Percentiles rank a stretch among this genome's conserved stretches.
phyloP scores from a whole-genome alignment of 1,139 yeast species.

The Zygosaccharomyces sapae region DNA sequence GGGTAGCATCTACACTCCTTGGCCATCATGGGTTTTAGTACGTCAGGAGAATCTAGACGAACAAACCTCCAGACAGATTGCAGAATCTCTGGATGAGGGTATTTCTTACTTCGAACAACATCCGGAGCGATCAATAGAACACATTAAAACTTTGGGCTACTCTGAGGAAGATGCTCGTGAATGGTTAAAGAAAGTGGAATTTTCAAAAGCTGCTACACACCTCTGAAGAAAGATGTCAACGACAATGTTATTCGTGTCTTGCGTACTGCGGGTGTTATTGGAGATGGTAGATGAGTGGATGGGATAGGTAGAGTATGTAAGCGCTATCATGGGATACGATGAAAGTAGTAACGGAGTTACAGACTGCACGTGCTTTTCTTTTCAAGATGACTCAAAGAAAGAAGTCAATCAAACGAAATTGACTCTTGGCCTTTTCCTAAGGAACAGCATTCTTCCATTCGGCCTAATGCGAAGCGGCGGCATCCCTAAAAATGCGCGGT shows the following conservation, averaged over 20 bases:
- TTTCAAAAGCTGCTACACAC: slow-evolving; percentile 42
- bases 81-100: slow-evolving; percentile 60
- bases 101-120: slow-evolving; percentile 55
- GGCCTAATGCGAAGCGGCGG: slow-evolving; percentile 8
- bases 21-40: slow-evolving; percentile 92
- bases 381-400: not conserved
- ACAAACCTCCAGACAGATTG: slow-evolving; percentile 41
- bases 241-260: not conserved
- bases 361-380: too few relatives aligned
- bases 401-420: too few relatives aligned
- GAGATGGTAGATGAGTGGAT: not conserved
- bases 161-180: slow-evolving; percentile 61
- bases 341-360: not conserved
- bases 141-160: slow-evolving; percentile 71
- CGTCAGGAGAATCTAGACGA: slow-evolving; percentile 42
- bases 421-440: not conserved
- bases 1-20: slow-evolving; percentile 89
- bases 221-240: slow-evolving; percentile 1
- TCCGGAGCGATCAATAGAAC: slow-evolving; percentile 62
- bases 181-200: slow-evolving; percentile 58
- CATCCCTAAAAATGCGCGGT: not conserved
- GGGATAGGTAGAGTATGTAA: not conserved
- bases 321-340: not conserved
- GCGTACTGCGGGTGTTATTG: slow-evolving; percentile 2
- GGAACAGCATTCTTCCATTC: slow-evolving; percentile 2